These are phyloP conservation scores for Ehretia macrophylla DNA, from an alignment of 257 asterid genomes.

Conservation along the genomic window DNA sequence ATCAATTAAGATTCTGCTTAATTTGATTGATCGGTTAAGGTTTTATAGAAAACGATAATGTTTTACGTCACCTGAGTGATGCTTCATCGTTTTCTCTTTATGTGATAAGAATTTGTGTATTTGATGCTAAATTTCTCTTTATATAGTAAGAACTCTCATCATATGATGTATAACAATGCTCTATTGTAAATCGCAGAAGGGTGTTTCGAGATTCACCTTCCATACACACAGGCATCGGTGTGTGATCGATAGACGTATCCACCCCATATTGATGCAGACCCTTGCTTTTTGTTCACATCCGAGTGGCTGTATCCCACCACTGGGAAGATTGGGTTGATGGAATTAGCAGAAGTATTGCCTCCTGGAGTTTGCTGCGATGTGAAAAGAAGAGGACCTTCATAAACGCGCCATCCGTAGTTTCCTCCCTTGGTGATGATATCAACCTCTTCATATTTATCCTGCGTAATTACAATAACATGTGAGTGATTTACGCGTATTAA, in stretches of 20 bases:
- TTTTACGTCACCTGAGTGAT: too few relatives aligned
- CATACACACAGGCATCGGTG: constrained; percentile 82
- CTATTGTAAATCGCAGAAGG: too few relatives aligned
- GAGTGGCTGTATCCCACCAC: constrained; percentile 72
- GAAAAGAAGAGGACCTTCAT: constrained; percentile 66
- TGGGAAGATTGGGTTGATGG: constrained; percentile 68
- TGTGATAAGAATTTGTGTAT: too few relatives aligned
- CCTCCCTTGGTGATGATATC: constrained; percentile 85
- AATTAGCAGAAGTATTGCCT: constrained; percentile 47
- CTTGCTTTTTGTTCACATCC: constrained; percentile 47
- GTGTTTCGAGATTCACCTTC: constrained; percentile 49
- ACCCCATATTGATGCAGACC: constrained; percentile 88
- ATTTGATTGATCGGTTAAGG: constrained; percentile 6
- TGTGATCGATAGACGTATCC: constrained; percentile 78
- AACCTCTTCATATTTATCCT: constrained; percentile 88
- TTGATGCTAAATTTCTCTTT: too few relatives aligned
- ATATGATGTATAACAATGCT: too few relatives aligned
- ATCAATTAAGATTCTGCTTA: constrained; percentile 1
- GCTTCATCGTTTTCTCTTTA: too few relatives aligned
- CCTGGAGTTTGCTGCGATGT: constrained; percentile 51
- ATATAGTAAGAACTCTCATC: too few relatives aligned
- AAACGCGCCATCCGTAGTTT: constrained; percentile 86
- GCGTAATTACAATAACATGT: constrained; percentile 8
- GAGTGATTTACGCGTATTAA: background rate
- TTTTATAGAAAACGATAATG: too few relatives aligned